A percentile compares a stretch with the other conserved stretches of the same genome.
Conservation (phyloP, 2,329 filamentous ascomycete species). For the Diplocarpon rosae region DNA sequence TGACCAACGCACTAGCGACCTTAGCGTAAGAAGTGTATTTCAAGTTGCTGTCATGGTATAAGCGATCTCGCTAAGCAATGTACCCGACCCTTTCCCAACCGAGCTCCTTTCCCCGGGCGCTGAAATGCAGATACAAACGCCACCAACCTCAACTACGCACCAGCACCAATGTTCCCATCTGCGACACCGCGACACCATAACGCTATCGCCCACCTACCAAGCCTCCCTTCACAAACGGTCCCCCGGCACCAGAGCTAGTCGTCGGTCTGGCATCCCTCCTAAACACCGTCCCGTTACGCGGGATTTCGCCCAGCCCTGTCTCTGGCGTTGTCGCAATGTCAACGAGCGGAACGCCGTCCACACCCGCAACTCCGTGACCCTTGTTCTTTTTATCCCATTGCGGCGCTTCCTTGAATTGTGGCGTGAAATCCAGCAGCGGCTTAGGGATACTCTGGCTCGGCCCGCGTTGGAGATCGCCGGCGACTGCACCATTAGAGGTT, state of each 20-base stretch:
- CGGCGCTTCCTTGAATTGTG: constrained; percentile 52
- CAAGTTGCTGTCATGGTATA: no score
- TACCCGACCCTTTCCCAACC: no score
- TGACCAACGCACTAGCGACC: no score
- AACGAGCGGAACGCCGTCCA: constrained; percentile 35
- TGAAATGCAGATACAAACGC: no score
- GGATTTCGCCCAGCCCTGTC: constrained; percentile 10
- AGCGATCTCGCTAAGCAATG: no score
- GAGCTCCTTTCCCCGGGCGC: no score
- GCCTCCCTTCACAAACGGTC: constrained; percentile 1
- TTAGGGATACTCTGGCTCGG: constrained; percentile 27
- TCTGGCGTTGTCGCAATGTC: constrained; percentile 31
- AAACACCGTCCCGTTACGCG: constrained; percentile 18
- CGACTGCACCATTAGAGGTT: not conserved
- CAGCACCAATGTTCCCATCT: no score
- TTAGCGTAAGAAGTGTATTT: no score
- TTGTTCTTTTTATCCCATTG: constrained; percentile 43
- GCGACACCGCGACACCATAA: no score
- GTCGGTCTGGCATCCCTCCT: constrained; percentile 14
- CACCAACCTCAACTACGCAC: no score
- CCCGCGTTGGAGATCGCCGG: constrained; percentile 7
- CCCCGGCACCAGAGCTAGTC: not conserved
- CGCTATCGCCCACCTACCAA: not conserved
- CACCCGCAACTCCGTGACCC: constrained; percentile 36
- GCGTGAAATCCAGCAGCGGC: constrained; percentile 58